A percentile compares a stretch with the other conserved stretches of the same genome.
These are phyloP conservation scores for Aureoboletus auriporus DNA, from an alignment of 768 basidiomycete genomes.

Conservation along the genomic window DNA sequence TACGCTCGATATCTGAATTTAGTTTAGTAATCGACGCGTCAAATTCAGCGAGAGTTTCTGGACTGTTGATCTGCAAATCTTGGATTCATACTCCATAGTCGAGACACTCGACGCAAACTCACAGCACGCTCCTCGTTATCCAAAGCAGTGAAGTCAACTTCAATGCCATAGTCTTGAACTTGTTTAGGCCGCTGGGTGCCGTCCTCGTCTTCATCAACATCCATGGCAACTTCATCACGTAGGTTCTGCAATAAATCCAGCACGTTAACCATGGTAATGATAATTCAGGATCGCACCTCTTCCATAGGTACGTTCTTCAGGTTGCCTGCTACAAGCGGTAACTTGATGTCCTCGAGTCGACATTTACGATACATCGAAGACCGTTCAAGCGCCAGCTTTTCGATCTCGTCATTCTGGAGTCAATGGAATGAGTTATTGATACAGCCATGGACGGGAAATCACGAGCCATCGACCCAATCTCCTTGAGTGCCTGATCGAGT, in stretches of 20 bases:
- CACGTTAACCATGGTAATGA: background rate
- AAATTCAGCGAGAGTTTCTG: conserved; percentile 63
- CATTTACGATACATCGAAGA: conserved; percentile 88
- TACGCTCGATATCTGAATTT: conserved; percentile 77
- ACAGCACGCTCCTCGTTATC: conserved; percentile 74
- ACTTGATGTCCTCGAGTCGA: conserved; percentile 84
- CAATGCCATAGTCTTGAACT: conserved; percentile 82
- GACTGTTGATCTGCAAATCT: conserved; percentile 49
- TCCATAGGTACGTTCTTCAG: conserved; percentile 91
- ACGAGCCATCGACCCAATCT: conserved; percentile 75
- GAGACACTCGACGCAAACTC: conserved; percentile 12
- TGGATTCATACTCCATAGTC: background rate
- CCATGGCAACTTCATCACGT: conserved; percentile 86
- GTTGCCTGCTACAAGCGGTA: conserved; percentile 74
- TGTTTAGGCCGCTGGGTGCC: conserved; percentile 68
- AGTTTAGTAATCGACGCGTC: conserved; percentile 71
- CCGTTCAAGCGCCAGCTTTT: conserved; percentile 80
- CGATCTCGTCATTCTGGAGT: conserved; percentile 81
- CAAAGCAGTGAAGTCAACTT: conserved; percentile 76
- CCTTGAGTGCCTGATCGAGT: conserved; percentile 86
- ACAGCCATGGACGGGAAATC: conserved; percentile 22
- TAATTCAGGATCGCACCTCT: conserved; percentile 54
- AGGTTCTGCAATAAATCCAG: conserved; percentile 51
- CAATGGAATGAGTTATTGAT: conserved; percentile 1
- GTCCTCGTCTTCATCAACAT: conserved; percentile 85